These are phyloP conservation scores for Poa annua DNA, from an alignment of 176 grass and related monocot genomes.

Conservation along the genomic window DNA sequence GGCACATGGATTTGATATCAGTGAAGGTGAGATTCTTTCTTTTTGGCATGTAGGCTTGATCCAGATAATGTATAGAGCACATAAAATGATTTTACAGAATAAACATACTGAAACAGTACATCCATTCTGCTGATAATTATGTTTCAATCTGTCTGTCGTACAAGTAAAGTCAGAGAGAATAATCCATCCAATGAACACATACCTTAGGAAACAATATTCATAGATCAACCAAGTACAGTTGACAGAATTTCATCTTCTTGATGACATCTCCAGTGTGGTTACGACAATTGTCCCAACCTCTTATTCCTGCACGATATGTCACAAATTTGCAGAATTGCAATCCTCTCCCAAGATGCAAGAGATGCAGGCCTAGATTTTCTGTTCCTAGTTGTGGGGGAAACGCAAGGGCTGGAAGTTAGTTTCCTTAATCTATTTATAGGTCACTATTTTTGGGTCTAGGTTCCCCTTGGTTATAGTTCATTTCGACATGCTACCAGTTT, in stretches of 20 bases:
- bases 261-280: slow-evolving; percentile 23
- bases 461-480: slow-evolving; percentile 28
- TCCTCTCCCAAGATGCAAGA: slow-evolving; percentile 35
- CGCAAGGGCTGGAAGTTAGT: slow-evolving; percentile 43
- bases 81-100: background rate
- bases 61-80: background rate
- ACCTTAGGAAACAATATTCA: slow-evolving; percentile 48
- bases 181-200: slow-evolving; percentile 28
- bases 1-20: background rate
- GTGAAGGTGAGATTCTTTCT: background rate
- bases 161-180: background rate
- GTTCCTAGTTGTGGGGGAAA: slow-evolving; percentile 48
- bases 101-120: background rate
- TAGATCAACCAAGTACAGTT: background rate
- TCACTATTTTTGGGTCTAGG: slow-evolving; percentile 48
- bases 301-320: slow-evolving; percentile 38
- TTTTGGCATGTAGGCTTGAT: background rate
- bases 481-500: slow-evolving; percentile 34
- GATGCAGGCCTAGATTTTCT: slow-evolving; percentile 40
- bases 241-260: slow-evolving; percentile 39
- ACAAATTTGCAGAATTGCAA: slow-evolving; percentile 35
- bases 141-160: background rate
- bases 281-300: slow-evolving; percentile 25
- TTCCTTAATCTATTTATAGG: slow-evolving; percentile 56
- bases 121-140: background rate